Base-by-base conservation (phyloP, 495 filamentous ascomycete genomes). In the Venustampulla echinocandica region DNA sequence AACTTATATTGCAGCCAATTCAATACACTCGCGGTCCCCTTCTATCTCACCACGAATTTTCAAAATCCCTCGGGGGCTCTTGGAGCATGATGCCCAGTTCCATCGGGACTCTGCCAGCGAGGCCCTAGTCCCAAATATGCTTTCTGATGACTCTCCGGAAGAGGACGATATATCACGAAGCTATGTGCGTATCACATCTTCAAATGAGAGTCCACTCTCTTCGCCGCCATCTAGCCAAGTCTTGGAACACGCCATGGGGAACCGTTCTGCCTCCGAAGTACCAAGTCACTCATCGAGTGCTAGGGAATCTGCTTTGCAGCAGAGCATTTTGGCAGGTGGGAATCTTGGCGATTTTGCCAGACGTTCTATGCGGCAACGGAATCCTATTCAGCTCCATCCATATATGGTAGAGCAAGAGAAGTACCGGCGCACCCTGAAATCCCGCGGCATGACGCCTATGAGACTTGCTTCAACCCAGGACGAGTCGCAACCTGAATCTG, bases 381-480 rank as follows among this genome's bases (percentile, higher is more conserved):
- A 85, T 44, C 76, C 82, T 2, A 86, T 86, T 24, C 85, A 90
- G 56, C 61, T 86, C 41, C 81, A 85, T 52, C 84, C 84, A 0
- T 89, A 87, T 57, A 59, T 75, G 1, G 55, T 84, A 4, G 84
- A 89, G 54, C 72, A 72, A 53, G 81, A 72, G n/a, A 75, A 75
- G 46, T 86, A 87, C 57, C 67, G 70, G 17, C 71, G 57, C 6
- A 66, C 69, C 7, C 71, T 85, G 59, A 78, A 73, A 44, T 74
- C 74, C 4, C 64, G 79, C 33, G 83, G 83, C 0, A 48, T 87
- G 6, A 76, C 73, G 47, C 82, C 83, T 0, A 63, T 87, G 25
- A 74, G 69, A 38, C 61, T 84, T 25, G 60, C 64, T 10, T 34
- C 52, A 9, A 61, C 61, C 10, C 34, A 58, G 35, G 63, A 64